Evolutionary conservation across 495 filamentous ascomycete species (phyloP).

Genomic region (Neurospora sp.): DNA sequence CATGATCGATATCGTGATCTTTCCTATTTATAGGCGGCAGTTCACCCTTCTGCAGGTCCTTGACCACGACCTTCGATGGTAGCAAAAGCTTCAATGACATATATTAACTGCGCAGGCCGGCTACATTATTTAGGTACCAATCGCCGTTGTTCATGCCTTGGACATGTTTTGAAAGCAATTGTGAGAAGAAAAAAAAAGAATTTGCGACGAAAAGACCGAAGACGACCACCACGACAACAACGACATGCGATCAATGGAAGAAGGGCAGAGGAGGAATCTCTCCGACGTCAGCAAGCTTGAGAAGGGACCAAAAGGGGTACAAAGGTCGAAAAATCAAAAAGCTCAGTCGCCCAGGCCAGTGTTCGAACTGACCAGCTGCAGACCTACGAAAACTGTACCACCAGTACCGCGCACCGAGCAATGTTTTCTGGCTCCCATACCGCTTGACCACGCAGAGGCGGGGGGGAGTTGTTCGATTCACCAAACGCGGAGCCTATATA

Average conservation of each 20-base stretch:
- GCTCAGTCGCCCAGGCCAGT: background rate
- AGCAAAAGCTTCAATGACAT: background rate
- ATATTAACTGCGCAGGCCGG: background rate
- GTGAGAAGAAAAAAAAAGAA: background rate
- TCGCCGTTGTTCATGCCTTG: background rate
- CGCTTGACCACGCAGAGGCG: background rate
- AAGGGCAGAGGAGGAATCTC: background rate
- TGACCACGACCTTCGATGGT: background rate
- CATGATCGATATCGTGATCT: background rate
- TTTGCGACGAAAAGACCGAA: background rate
- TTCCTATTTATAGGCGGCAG: background rate
- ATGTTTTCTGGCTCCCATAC: background rate
- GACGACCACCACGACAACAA: background rate
- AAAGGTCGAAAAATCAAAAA: background rate
- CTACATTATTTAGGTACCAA: background rate
- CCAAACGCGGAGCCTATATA: background rate
- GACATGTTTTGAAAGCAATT: background rate
- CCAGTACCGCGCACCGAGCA: background rate
- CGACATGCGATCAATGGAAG: background rate
- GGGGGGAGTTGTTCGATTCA: background rate
- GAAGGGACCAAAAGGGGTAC: background rate
- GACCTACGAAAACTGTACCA: background rate
- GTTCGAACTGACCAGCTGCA: background rate
- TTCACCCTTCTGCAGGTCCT: background rate
- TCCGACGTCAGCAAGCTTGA: background rate